Conservation (phyloP, 1,284 basidiomycete genomes). For the Taiwanofungus camphoratus region DNA sequence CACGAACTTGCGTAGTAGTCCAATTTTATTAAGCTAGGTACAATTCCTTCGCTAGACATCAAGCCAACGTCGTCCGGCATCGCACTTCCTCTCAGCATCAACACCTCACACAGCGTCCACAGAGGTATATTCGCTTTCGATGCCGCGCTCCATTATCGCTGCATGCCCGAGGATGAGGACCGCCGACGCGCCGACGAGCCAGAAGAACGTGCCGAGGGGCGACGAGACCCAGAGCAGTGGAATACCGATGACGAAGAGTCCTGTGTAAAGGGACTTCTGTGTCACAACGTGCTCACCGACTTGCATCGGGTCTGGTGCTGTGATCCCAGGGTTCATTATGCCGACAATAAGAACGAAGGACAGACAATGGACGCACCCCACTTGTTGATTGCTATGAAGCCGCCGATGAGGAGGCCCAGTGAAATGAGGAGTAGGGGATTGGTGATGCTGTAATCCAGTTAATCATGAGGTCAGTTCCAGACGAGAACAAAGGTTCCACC, state of each 20-base stretch:
- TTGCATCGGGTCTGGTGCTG: constrained; percentile 75
- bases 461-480: too few relatives aligned
- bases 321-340: background rate
- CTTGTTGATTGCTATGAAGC: constrained; percentile 86
- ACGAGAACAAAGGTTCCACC: too few relatives aligned
- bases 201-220: constrained; percentile 70
- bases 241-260: constrained; percentile 73
- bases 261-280: constrained; percentile 79
- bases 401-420: constrained; percentile 85
- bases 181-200: constrained; percentile 71
- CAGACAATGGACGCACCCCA: constrained; percentile 61
- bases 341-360: too few relatives aligned
- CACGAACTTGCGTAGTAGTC: too few relatives aligned
- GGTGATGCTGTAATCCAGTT: constrained; percentile 56
- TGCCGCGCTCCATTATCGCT: constrained; percentile 78
- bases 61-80: too few relatives aligned
- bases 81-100: too few relatives aligned
- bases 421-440: constrained; percentile 81
- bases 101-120: constrained; percentile 59
- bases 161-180: constrained; percentile 80
- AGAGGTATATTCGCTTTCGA: constrained; percentile 83
- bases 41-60: too few relatives aligned
- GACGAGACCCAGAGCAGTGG: constrained; percentile 66
- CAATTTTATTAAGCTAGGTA: too few relatives aligned
- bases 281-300: constrained; percentile 76